These are phyloP conservation scores for Aspergillus texensis DNA, from an alignment of 2,329 filamentous ascomycete species.

Conservation along the genomic window DNA sequence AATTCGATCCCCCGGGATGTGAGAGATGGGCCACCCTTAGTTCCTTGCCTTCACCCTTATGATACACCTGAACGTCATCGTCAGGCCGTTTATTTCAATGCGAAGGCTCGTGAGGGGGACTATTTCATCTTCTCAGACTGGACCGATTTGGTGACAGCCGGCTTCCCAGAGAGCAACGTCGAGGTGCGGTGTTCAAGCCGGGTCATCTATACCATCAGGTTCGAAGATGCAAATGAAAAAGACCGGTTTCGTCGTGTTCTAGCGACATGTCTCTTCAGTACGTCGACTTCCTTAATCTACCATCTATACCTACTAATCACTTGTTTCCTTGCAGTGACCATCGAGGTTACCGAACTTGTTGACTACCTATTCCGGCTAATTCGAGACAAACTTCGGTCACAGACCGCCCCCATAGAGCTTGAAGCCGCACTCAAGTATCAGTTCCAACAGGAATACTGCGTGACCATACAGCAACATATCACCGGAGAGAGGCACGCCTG, in stretches of 20 bases:
- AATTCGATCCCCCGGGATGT: slow-evolving; percentile 25
- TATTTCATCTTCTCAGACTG: slow-evolving; percentile 42
- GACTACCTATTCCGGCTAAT: slow-evolving; percentile 39
- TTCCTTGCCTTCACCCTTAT: slow-evolving; percentile 31
- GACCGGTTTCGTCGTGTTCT: slow-evolving; percentile 39
- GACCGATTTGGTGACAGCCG: slow-evolving; percentile 17
- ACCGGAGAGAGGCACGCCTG: slow-evolving; percentile 34
- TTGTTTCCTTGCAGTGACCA: slow-evolving; percentile 21
- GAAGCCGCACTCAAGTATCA: slow-evolving; percentile 28
- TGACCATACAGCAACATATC: slow-evolving; percentile 17
- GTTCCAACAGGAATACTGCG: slow-evolving; percentile 26
- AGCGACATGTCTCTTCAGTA: slow-evolving; percentile 36
- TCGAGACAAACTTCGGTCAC: slow-evolving; percentile 31
- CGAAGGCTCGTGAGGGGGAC: slow-evolving; percentile 28
- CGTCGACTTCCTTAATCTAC: slow-evolving; percentile 8
- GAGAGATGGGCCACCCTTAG: slow-evolving; percentile 25
- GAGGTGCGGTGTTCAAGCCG: slow-evolving; percentile 27
- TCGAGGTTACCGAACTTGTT: slow-evolving; percentile 28
- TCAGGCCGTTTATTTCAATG: slow-evolving; percentile 36
- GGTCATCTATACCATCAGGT: slow-evolving; percentile 24
- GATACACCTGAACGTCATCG: slow-evolving; percentile 41
- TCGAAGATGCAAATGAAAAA: slow-evolving; percentile 29
- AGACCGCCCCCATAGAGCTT: slow-evolving; percentile 15
- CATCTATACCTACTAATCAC: neutral
- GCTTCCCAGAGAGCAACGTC: slow-evolving; percentile 13